These are phyloP conservation scores for Alisma plantagoaquatica DNA, from an alignment of 106 monocot species.

Conservation along the genomic window DNA sequence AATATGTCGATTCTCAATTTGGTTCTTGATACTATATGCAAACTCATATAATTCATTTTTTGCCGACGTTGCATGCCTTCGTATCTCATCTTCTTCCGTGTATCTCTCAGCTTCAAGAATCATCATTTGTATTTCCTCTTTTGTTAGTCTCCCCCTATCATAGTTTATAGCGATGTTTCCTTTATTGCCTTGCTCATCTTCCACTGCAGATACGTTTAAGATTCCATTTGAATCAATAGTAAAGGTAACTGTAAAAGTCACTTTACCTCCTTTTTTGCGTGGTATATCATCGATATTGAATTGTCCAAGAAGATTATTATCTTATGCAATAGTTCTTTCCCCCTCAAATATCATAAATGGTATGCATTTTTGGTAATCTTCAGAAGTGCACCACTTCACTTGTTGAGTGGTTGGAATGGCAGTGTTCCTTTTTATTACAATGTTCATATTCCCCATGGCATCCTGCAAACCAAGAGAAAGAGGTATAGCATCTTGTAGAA, in stretches of 20 bases:
- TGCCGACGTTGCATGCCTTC: conserved; percentile 18
- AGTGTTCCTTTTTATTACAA: conserved; percentile 29
- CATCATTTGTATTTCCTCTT: conserved; percentile 15
- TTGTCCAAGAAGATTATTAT: conserved; percentile 35
- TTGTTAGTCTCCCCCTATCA: conserved; percentile 10
- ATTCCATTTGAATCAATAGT: conserved; percentile 59
- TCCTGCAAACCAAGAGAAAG: conserved; percentile 2
- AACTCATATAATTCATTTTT: conserved; percentile 67
- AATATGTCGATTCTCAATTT: too few relatives aligned
- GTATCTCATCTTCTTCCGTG: conserved; percentile 31
- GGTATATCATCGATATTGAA: conserved; percentile 51
- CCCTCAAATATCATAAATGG: conserved; percentile 44
- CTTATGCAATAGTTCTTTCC: conserved; percentile 18
- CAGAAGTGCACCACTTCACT: conserved; percentile 40
- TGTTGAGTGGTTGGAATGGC: conserved; percentile 51
- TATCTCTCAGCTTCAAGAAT: conserved; percentile 13
- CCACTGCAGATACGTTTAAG: conserved; percentile 47
- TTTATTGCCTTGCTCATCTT: conserved; percentile 33
- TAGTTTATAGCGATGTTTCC: conserved; percentile 5
- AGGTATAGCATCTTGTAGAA: conserved; percentile 4
- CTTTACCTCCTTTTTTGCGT: conserved; percentile 34
- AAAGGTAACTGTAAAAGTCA: conserved; percentile 49
- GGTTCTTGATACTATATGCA: conserved; percentile 46
- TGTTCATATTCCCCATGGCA: background rate
- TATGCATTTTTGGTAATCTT: conserved; percentile 39